Conservation (phyloP, 2,329 filamentous ascomycete species). For the Ciborinia camelliae region DNA sequence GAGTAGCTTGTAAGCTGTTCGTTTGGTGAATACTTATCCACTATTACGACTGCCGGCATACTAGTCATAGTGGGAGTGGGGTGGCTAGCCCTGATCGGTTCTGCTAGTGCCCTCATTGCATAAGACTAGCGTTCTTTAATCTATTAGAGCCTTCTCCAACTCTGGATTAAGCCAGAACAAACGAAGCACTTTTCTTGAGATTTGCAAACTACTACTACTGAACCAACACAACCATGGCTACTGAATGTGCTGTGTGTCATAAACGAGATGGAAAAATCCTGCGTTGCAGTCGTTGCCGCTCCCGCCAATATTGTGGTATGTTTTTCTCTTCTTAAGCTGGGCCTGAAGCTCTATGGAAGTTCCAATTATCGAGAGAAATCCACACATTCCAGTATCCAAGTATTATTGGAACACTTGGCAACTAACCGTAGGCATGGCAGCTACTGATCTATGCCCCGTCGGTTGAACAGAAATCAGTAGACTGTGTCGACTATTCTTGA, state of each 20-base stretch:
- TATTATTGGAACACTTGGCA: not conserved
- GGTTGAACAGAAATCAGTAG: too few species aligned
- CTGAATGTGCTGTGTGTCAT: not conserved
- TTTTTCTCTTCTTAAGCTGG: not conserved
- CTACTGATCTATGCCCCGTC: too few species aligned
- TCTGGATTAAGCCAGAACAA: too few species aligned
- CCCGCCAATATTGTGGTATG: not conserved
- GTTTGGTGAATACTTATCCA: too few species aligned
- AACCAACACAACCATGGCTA: not conserved
- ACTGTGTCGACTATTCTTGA: not conserved
- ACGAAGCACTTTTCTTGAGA: not conserved
- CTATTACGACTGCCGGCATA: too few species aligned
- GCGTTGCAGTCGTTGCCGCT: not conserved
- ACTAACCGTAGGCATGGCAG: not conserved
- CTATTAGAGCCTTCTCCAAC: too few species aligned
- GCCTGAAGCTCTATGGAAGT: not conserved
- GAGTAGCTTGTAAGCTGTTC: too few species aligned
- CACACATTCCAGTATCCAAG: not conserved
- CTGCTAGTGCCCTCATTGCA: too few species aligned
- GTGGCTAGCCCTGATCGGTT: too few species aligned
- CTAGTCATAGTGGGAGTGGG: too few species aligned
- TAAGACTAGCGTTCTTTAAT: too few species aligned
- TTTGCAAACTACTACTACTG: too few species aligned
- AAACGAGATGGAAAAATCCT: not conserved
- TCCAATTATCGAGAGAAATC: not conserved